Evolutionary conservation across 169 alveolate genomes (phyloP).

Genomic region (Cryptosporidium sp.): DNA sequence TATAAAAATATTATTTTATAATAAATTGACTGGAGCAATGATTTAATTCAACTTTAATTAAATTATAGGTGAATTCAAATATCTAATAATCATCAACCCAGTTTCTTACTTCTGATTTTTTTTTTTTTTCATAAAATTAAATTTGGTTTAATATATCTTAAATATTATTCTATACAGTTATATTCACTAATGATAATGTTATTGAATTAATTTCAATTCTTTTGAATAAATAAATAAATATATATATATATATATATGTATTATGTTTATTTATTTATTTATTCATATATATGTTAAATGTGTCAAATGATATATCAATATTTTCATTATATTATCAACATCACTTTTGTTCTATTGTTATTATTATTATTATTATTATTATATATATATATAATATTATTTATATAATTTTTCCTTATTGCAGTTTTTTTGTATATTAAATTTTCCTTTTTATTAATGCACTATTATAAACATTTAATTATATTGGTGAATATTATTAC

Average conservation of each 20-base stretch:
- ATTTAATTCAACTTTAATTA: not conserved
- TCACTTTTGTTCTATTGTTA: not conserved
- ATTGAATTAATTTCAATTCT: not conserved
- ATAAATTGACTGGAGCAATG: not conserved
- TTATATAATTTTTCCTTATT: too few relatives aligned
- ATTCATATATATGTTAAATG: too few relatives aligned
- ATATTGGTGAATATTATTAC: not conserved
- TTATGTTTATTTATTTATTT: too few relatives aligned
- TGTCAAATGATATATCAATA: too few relatives aligned
- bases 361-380: too few relatives aligned
- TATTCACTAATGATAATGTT: not conserved
- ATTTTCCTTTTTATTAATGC: not conserved
- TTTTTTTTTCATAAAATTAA: not conserved
- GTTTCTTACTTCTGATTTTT: not conserved
- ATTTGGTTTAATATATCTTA: not conserved
- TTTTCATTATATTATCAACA: too few relatives aligned
- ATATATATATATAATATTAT: too few relatives aligned
- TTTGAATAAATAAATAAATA: too few relatives aligned
- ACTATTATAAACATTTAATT: not conserved
- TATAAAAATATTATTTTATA: not conserved
- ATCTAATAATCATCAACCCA: constrained; percentile 5
- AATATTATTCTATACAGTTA: not conserved
- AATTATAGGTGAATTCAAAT: not conserved
- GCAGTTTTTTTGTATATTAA: not conserved
- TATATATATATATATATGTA: too few relatives aligned